Base-by-base conservation (phyloP, 2,329 filamentous ascomycete genomes). In the Scorias spongiosa region DNA sequence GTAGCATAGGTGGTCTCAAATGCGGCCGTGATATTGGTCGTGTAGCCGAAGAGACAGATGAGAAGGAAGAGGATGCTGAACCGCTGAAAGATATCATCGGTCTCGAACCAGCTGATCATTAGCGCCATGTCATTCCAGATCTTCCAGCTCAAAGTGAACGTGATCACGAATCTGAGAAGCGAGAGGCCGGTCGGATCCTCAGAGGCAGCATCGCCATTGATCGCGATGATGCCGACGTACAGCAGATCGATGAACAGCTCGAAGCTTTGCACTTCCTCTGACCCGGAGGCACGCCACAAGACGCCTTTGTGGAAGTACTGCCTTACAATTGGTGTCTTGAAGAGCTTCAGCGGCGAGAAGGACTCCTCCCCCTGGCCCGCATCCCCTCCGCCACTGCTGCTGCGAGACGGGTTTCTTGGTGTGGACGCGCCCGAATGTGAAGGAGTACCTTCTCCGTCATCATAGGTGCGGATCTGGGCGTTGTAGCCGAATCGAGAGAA, bases 241-340 rank as follows among this genome's bases (percentile, higher is more conserved):
- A 79, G 66, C 30, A 80, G 63, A 52, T 80, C 78, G 10, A 79
- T 69, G 51, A 80, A 80, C 1, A 81, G 68, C 56, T 81, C 78
- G 52, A 79, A 80, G 12, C 68, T 71, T 49, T 74, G 74, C 5
- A 80, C 75, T 57, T 79, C 70, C n/a, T 76, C 74, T 15, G 66
- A 63, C 42, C 72, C 70, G 7, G 67, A 68, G 2, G 75, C 71
- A 41, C 78, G 66, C 77, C 77, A 81, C 7, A 81, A 59, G 10
- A 81, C 65, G 0, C 76, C 76, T 46, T 75, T 74, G 55, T 81
- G 76, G 52, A 80, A 80, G 60, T 80, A 80, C 61, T 81, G 78
- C 46, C 76, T 67, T 2, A 81, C 66, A 6, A 74, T 69, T 0
- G 78, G 77, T 48, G 67, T 69, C 55, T 74, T 74, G 55, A 75